A percentile compares a stretch with the other conserved stretches of the same genome.
phyloP scores from a whole-genome alignment of 495 filamentous ascomycete species.

The Xylaria flabelliformis region DNA sequence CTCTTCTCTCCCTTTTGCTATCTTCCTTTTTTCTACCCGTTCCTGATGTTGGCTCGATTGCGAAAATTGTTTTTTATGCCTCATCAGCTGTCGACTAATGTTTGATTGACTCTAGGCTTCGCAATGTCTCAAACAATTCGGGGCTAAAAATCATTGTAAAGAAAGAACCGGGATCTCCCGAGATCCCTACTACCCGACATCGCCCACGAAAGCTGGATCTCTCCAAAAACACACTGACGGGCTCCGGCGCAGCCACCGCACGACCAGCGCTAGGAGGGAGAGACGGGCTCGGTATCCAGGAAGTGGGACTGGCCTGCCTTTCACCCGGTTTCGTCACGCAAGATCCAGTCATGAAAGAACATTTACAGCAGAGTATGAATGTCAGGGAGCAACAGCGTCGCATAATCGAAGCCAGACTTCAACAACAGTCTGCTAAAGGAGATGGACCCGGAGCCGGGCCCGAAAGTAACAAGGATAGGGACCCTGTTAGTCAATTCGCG shows the following conservation, averaged over 20 bases:
- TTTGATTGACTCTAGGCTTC: slow-evolving; percentile 47
- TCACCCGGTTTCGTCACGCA: slow-evolving; percentile 96
- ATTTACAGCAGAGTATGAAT: slow-evolving; percentile 90
- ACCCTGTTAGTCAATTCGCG: slow-evolving; percentile 60
- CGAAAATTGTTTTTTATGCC: neutral
- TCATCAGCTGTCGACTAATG: neutral
- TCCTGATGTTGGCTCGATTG: neutral
- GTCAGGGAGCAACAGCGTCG: slow-evolving; percentile 92
- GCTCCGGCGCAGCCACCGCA: slow-evolving; percentile 65
- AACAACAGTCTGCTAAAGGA: slow-evolving; percentile 82
- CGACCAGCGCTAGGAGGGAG: slow-evolving; percentile 77
- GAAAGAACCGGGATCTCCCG: slow-evolving; percentile 91
- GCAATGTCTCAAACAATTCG: slow-evolving; percentile 55
- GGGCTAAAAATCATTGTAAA: slow-evolving; percentile 89
- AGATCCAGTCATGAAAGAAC: slow-evolving; percentile 95
- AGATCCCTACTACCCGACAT: slow-evolving; percentile 74
- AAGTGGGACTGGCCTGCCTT: slow-evolving; percentile 91
- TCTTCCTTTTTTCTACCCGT: slow-evolving; percentile 15
- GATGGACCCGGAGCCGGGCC: slow-evolving; percentile 40
- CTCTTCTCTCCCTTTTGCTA: slow-evolving; percentile 28
- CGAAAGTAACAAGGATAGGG: slow-evolving; percentile 54
- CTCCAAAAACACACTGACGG: slow-evolving; percentile 70
- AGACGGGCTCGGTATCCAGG: slow-evolving; percentile 82
- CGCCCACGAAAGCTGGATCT: slow-evolving; percentile 90
- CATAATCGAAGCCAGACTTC: slow-evolving; percentile 91